Base-by-base conservation (phyloP, 345 rosid species). In the Physaria fendleri region DNA sequence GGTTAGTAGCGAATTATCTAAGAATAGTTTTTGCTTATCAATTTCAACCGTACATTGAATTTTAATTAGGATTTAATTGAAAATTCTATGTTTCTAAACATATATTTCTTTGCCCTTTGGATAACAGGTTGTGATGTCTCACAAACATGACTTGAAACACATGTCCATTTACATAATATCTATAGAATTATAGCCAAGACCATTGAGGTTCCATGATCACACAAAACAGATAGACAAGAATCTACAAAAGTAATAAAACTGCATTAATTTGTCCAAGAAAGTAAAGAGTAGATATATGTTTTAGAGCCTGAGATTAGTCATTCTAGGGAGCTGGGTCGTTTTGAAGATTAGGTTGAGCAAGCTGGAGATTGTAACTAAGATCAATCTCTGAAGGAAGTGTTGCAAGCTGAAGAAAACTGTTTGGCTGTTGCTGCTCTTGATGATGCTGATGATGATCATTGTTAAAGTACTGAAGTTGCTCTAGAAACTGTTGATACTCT, bases 401-500 rank as follows among this genome's bases (percentile, higher is more conserved):
- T 21, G 82, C 72, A 6, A 84, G 83, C 78, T 87, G 95, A 69
- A 87, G 95, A 56, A 87, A 74, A 45, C 84, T 84, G 59, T 77
- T 78, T 13, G 85, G 87, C 62, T 62, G 74, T 34, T 52, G 38
- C 4, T 56, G 60, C 11, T n/a, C n/a, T n/a, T n/a, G n/a, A n/a
- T 53, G 32, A 2, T 5, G 40, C 14, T 42, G 48, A 2, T 25
- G 66, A 4, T 42, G 65, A 32, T 48, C 46, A 37, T 79, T 81
- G 20, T 72, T 89, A 44, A 67, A 79, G 74, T 76, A 84, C 8
- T 80, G 83, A 65, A 84, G 74, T 34, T 82, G 85, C 35, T 84
- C 91, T 50, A 82, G 41, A 14, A 77, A 53, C 38, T 79, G 86
- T 25, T 75, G 82, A 33, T 74, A 61, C 62, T 80, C 90, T 22